Evolutionary conservation across 768 basidiomycete species (phyloP).

Genomic region (Tricholoma sp.): DNA sequence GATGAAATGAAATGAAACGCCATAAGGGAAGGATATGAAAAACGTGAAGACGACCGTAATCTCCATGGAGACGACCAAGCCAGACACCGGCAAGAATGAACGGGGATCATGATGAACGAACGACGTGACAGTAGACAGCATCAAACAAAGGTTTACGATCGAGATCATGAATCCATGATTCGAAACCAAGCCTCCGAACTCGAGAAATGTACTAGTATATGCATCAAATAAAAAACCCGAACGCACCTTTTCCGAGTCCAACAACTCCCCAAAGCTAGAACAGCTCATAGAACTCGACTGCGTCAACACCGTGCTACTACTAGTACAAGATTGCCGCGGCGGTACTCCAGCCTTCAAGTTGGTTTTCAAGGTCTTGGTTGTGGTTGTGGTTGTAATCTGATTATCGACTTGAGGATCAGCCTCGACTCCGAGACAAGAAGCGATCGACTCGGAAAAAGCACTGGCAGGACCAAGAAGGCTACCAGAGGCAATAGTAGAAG

Average conservation of each 20-base stretch:
- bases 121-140: neutral
- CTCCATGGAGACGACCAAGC: no score
- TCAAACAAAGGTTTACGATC: neutral
- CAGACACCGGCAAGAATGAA: no score
- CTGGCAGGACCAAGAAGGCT: neutral
- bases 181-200: no score
- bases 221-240: neutral
- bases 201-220: neutral
- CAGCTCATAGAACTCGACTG: conserved; percentile 4
- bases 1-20: neutral
- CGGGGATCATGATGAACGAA: no score
- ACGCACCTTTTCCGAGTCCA: conserved; percentile 15
- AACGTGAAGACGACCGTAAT: no score
- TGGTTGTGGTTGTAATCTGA: neutral
- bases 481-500: no score
- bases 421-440: neutral
- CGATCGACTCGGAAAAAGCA: neutral
- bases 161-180: no score
- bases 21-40: no score
- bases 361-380: no score
- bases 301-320: neutral
- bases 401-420: neutral
- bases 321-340: neutral
- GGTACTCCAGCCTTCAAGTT: neutral
- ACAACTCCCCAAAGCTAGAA: conserved; percentile 26